Percentiles rank a stretch among this genome's conserved stretches.
These are phyloP conservation scores for Mortierella polycephala DNA, from an alignment of 371 early-diverging fungal species.

Conservation along the genomic window DNA sequence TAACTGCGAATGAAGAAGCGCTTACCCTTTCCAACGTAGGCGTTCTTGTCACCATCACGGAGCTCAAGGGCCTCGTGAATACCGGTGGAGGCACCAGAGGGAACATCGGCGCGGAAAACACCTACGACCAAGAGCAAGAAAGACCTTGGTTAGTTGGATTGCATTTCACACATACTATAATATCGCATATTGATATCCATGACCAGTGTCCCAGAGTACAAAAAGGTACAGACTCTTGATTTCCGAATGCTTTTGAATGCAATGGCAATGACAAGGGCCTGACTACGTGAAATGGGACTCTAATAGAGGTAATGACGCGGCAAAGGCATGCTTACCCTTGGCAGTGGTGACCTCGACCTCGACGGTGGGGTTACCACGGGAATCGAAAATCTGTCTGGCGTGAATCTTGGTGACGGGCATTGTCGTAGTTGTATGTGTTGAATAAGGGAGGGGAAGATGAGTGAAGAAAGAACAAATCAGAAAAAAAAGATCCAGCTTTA, in stretches of 20 bases:
- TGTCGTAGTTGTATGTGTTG: slow-evolving; percentile 1
- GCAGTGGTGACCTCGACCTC: slow-evolving; percentile 97
- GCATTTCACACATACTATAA: too few species aligned
- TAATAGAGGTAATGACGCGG: not conserved
- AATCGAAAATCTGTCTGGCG: slow-evolving; percentile 99
- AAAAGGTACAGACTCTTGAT: too few species aligned
- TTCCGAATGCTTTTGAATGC: too few species aligned
- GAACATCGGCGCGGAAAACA: slow-evolving; percentile 96
- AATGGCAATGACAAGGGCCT: not conserved
- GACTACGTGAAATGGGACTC: not conserved
- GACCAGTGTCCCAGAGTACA: too few species aligned
- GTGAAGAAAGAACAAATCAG: not conserved
- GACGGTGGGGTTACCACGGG: slow-evolving; percentile 99
- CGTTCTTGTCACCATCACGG: slow-evolving; percentile 86
- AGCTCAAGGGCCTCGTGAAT: slow-evolving; percentile 98
- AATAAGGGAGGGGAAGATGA: not conserved
- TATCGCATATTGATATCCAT: too few species aligned
- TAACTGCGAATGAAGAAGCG: not conserved
- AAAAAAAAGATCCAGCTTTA: not conserved
- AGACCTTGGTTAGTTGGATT: too few species aligned
- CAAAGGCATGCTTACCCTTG: not conserved
- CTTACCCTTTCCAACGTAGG: slow-evolving; percentile 95
- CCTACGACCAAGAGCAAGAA: slow-evolving; percentile 30
- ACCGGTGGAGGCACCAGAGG: slow-evolving; percentile 99
- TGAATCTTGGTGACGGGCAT: slow-evolving; percentile 82